Evolutionary conservation across 495 filamentous ascomycete genomes (phyloP), one percentile per base, ranked within the genome.

Genomic region (Rostrohypoxylon terebratum): DNA sequence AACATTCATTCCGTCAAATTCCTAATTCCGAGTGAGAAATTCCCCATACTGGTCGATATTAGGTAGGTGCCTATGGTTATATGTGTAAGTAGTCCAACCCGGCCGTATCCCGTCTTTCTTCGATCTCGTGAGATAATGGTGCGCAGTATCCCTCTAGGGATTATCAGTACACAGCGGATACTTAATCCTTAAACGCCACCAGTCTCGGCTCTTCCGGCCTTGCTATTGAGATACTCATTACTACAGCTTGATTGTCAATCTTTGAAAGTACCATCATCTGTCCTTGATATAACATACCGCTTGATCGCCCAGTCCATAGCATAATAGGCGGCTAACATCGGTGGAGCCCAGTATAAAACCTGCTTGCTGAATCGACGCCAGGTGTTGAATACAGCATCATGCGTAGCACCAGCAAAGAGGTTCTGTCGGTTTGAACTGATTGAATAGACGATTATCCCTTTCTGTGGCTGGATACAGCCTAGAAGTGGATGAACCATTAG

Each of bases 241-340:
- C 60, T 73, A 16, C 11, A 42, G 2, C 1, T 16, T 1, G 2
- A 23, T 4, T 61, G 36, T 64, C 33, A 73, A 2, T 62, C 4
- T 31, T 18, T 48, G 7, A 2, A 20, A 2, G 18, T 11, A 36
- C 0, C 2, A 28, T 55, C 6, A 2, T 11, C 48, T 18, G 18
- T 18, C 31, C 6, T 13, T 40, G 5, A 21, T 6, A 9, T 18
- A 4, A 82, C 87, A 59, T 88, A 96, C 94, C 88, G 85, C 79
- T 92, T 88, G 75, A 89, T 87, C 63, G 94, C 94, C 94, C 94
- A 97, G 78, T 93, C 85, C 89, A 96, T 90, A 51, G 87, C 71
- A 59, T 88, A 83, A 80, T 97, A 97, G 55, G 87, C 93, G 67
- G 83, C 77, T 61, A 93, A 69, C 68, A 94, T 83, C 45, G 94